Base-by-base conservation (phyloP, 108 stramenopile species). In the Nitzschia sp. region DNA sequence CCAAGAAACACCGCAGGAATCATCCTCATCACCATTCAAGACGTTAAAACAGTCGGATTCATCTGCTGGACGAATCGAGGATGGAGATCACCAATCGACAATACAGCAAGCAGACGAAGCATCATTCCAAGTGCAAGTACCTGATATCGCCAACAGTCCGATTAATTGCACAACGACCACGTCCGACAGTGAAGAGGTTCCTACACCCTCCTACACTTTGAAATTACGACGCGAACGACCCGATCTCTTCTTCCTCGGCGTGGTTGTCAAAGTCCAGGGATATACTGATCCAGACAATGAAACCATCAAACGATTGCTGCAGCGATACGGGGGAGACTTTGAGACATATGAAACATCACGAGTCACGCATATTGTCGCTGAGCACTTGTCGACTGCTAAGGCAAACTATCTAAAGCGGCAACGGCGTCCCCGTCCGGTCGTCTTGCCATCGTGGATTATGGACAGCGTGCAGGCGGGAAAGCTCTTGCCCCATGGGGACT, bases 271-370 rank as follows among this genome's bases (percentile, higher is more conserved):
- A 28, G 78, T 93, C 16, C 85, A 90, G 45, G 92, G 92, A 23
- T 83, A 90, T 66, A 90, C 89, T 4, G 32, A 72, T 58, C 92
- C 92, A 17, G 88, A 87, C 65, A 64, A 79, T 26, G 83, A 84
- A 58, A 87, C 87, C 5, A 46, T 93, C 34, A 82, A 82, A 58
- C 81, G 92, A 0, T 41, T 93, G 45, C 58, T 93, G 16, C 92
- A 90, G 41, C 82, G 77, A 36, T 84, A 90, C 62, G 89, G 89
- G 13, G 92, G 92, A 8, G 88, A 90, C 26, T 56, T 87, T 31
- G 92, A 93, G 71, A 86, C 83, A 26, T 93, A 93, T 63, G 92
- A 93, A 84, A 93, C 92, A 3, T 45, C 45, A 19, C 76, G 87
- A 36, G 82, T 93, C 2, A 93, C 92, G 0, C 92, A 93, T 56